Percentiles rank a stretch among this genome's conserved stretches.
Evolutionary conservation across 2,329 filamentous ascomycete genomes (phyloP).

Genomic region (Penicillium sp.): DNA sequence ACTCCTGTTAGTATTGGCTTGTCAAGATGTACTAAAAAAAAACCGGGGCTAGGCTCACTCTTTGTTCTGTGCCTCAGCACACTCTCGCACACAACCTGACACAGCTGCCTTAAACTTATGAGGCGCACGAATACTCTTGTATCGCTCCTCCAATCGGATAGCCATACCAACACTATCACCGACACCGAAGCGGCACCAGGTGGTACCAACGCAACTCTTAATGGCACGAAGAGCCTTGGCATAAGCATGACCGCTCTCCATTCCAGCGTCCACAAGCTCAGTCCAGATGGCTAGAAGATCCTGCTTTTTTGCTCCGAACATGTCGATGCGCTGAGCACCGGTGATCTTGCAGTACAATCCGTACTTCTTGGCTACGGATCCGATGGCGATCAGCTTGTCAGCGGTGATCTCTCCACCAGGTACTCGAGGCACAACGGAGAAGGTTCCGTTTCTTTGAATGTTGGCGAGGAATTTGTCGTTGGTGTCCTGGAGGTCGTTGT

Average conservation of each 20-base stretch:
- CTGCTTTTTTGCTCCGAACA: constrained; percentile 89
- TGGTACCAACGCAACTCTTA: constrained; percentile 88
- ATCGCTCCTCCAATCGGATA: constrained; percentile 81
- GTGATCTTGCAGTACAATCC: constrained; percentile 89
- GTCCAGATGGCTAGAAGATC: constrained; percentile 82
- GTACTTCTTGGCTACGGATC: constrained; percentile 81
- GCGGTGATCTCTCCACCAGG: constrained; percentile 85
- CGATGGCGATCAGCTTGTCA: constrained; percentile 80
- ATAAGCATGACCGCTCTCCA: constrained; percentile 91
- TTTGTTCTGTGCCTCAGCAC: constrained; percentile 89
- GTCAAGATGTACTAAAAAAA: not conserved
- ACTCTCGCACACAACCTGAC: constrained; percentile 88
- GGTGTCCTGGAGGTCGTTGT: constrained; percentile 80
- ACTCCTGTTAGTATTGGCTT: constrained; percentile 10
- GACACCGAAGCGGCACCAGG: constrained; percentile 87
- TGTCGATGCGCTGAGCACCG: constrained; percentile 85
- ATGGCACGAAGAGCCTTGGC: constrained; percentile 86
- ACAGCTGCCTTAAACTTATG: constrained; percentile 93
- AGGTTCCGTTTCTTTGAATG: constrained; percentile 89
- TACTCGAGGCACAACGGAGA: constrained; percentile 82
- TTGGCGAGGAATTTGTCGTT: constrained; percentile 88
- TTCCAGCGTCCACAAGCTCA: constrained; percentile 75
- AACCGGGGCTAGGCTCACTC: constrained; percentile 57
- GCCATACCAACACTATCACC: constrained; percentile 92
- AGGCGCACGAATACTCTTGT: constrained; percentile 85